Base-by-base conservation (phyloP, 176 grass and related monocot species). In the Metroxylon sagu region DNA sequence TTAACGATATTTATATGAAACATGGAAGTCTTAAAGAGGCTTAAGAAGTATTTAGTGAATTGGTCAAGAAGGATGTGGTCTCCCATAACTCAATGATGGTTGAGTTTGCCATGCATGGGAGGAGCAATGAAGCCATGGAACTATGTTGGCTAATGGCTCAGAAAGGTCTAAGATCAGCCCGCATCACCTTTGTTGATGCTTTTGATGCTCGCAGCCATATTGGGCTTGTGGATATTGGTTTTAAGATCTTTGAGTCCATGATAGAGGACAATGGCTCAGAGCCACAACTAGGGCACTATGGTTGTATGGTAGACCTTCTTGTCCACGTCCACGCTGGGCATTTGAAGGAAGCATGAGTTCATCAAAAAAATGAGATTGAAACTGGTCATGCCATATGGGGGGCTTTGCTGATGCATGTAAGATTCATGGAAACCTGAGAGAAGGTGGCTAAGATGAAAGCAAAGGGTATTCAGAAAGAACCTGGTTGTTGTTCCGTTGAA, bases 391-490 rank as follows among this genome's bases (percentile, higher is more conserved):
- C 62, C n/a, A 43, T 72, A 61, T 72, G 69, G 57, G 49, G 57
- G 1, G 48, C 69, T 62, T 72, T 72, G 69, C 14, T n/a, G 59
- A 57, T 53, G 69, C 69, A 8, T 72, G 69, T 48, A 72, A 72
- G 57, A 59, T 54, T 26, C 69, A 72, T 30, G 49, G 26, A 27
- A 50, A 54, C 26, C 57, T 62, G 48, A 6, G 69, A 72, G 26
- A 72, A 62, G 48, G 69, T 72, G 14, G 70, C 70, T 3, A n/a
- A 53, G 6, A 72, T 62, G 70, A 72, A 29, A 29, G 58, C 15
- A 27, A 72, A 30, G 48, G 70, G 58, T 12, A 54, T 72, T 54
- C 70, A 25, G 57, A 72, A 72, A 72, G 70, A 72, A 26, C 70
- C 70, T 54, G 70, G 70, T 10, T 72, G 70, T 16, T 54, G 70